Base-by-base conservation (phyloP, 2,329 filamentous ascomycete species). In the Helotiales sp. region DNA sequence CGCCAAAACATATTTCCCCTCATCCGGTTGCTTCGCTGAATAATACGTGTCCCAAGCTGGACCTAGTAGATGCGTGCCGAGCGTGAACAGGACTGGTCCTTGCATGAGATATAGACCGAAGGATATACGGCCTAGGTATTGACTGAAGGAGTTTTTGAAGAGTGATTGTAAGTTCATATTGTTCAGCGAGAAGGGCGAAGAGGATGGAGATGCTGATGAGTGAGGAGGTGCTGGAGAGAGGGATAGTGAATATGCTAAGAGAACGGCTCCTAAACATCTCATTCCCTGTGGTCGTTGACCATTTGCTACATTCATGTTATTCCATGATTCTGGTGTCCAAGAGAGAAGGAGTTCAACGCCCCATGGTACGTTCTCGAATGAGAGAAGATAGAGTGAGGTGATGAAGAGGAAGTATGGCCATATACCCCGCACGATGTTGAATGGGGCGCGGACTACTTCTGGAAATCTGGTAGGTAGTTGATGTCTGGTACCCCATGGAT, bases 51-150 rank as follows among this genome's bases (percentile, higher is more conserved):
- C 44, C 46, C 44, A 49, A 3, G 48, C 52, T 5, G 29, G 38
- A 7, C 15, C 25, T 8, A 55, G 12, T 7, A 52, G 22, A 6
- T 40, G 30, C 19, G 57, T 59, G n/a, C 57, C 57, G 5, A 59
- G 24, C 13, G 34, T 47, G 17, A 59, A 59, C 1, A 59, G 48
- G 5, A 59, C 57, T 7, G 48, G 52, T 12, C 52, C 57, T n/a
- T 59, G 57, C 47, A 59, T 52, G 17, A 59, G 46, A 10, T 59
- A 59, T 6, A 59, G 50, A 0, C 47, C 48, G 24, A 52, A 59
- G 13, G 36, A 52, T 13, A 58, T 48, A 12, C 47, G 46, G 36
- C 56, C 56, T 2, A 58, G 40, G 22, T 55, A 59, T 30, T 52
- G 57, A 12, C 48, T 29, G 25, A 59, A 36, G 30, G 24, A 10